Conservation (phyloP, 148 eudicot species). For the Cornus controversa region DNA sequence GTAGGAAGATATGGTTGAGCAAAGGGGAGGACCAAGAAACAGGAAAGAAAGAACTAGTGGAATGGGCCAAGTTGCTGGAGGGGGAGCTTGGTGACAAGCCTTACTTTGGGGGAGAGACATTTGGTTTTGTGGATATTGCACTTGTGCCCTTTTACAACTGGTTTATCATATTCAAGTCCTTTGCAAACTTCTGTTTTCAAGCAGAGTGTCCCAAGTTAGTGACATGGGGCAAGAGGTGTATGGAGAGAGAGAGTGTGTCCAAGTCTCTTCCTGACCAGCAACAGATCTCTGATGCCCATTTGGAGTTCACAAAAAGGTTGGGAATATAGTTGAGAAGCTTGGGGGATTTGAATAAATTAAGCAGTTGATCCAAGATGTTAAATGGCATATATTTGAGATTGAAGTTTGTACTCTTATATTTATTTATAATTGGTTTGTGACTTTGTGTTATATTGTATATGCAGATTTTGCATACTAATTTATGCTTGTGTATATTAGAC, state of each 20-base stretch:
- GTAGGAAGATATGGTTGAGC: conserved; percentile 6
- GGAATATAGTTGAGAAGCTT: no score
- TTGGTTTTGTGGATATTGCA: conserved; percentile 17
- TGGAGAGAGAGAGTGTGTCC: conserved; percentile 20
- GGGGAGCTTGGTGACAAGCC: conserved; percentile 29
- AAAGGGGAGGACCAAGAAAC: conserved; percentile 28
- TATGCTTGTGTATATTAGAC: no score
- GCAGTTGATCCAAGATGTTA: no score
- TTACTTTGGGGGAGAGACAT: conserved; percentile 31
- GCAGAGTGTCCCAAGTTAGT: conserved; percentile 13
- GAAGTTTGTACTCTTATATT: no score
- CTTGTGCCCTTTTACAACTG: conserved; percentile 14
- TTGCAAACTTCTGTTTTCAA: conserved; percentile 14
- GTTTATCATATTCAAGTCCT: conserved; percentile 17
- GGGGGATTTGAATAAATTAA: no score
- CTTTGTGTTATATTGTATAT: no score
- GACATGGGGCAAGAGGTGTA: conserved; percentile 20
- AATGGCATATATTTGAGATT: no score
- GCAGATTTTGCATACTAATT: no score
- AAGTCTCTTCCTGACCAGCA: conserved; percentile 15
- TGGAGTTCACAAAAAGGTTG: no score
- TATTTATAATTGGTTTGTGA: no score
- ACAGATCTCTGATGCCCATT: conserved; percentile 20
- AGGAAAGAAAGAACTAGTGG: conserved; percentile 27
- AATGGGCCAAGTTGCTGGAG: conserved; percentile 21